Evolutionary conservation across 2,329 filamentous ascomycete species (phyloP).

Genomic region (Penicillium sp.): DNA sequence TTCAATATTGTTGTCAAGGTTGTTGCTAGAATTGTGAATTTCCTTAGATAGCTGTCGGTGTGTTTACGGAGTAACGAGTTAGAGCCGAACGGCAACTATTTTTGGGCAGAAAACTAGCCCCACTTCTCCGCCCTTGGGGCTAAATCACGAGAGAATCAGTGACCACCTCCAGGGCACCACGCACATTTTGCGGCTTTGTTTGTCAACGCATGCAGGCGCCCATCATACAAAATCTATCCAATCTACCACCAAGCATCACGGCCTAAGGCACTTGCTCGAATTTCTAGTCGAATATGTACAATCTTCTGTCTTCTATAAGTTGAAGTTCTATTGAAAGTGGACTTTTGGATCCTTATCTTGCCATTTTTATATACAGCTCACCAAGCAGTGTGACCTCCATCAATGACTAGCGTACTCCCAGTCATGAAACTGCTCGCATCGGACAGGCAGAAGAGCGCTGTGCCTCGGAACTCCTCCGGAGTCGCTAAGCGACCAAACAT

Average conservation of each 20-base stretch:
- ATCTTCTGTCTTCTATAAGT: neutral
- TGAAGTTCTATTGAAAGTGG: too few species aligned
- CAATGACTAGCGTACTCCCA: conserved; percentile 64
- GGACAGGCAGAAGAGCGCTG: conserved; percentile 64
- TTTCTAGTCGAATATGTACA: neutral
- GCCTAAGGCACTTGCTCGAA: neutral
- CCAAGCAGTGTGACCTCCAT: conserved; percentile 62
- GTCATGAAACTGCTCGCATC: conserved; percentile 69
- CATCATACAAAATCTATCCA: neutral
- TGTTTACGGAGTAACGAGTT: too few species aligned
- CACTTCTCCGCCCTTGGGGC: too few species aligned
- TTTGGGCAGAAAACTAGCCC: too few species aligned
- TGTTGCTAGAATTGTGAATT: too few species aligned
- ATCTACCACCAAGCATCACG: neutral
- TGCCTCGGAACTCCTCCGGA: conserved; percentile 59
- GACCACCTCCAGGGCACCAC: too few species aligned
- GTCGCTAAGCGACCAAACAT: conserved; percentile 54
- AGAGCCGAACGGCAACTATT: too few species aligned
- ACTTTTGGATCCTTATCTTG: neutral
- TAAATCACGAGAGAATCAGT: too few species aligned
- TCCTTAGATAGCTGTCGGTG: too few species aligned
- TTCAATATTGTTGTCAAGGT: too few species aligned
- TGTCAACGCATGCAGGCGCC: neutral
- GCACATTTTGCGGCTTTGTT: too few species aligned
- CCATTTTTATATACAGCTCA: conserved; percentile 14